Evolutionary conservation across 2,329 filamentous ascomycete genomes (phyloP), one percentile per base, ranked within the genome.

Genomic region (Aureobasidium sp.): DNA sequence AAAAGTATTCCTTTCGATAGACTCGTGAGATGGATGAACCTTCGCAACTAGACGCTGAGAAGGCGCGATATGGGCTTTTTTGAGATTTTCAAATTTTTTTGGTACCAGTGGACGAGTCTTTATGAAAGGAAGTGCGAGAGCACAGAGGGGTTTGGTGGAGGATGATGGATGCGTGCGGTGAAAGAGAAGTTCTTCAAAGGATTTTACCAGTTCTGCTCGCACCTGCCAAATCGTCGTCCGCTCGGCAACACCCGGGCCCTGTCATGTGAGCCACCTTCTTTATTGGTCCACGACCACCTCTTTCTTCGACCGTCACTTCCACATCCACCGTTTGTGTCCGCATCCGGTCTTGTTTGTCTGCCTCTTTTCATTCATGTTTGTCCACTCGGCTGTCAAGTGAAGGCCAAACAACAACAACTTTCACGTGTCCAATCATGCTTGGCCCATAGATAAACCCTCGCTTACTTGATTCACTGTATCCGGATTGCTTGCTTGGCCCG

Each of bases 1-100:
- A 37, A 53, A 61, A 53, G 31, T 49, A 53, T 53, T 45, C 39
- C 47, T 60, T 60, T 52, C 57, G 59, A 56, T 50, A 44, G 50
- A 61, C 49, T 61, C 60, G 60, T 39, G 40, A 33, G 60, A 48
- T 53, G 35, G 35, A 48, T 56, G 39, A 61, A 63, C 52, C 60
- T 57, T 59, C 60, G 54, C 53, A 63, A 53, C 49, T 49, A 48
- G 60, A 54, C 49, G 60, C 49, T 61, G 64, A 61, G 65, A 69
- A 69, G 65, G 61, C 66, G 64, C 57, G 57, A 60, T 60, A 71
- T 66, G 65, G 69, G 64, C 64, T 71, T 73, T 73, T 70, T 58
- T 67, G 64, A 68, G 63, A 69, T 59, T 71, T 72, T 73, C 68
- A 69, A 68, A 62, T 70, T 75, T 74, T 74, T 75, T 75, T 75